Evolutionary conservation across 495 filamentous ascomycete species (phyloP).

Genomic region (Extremus antarcticus): DNA sequence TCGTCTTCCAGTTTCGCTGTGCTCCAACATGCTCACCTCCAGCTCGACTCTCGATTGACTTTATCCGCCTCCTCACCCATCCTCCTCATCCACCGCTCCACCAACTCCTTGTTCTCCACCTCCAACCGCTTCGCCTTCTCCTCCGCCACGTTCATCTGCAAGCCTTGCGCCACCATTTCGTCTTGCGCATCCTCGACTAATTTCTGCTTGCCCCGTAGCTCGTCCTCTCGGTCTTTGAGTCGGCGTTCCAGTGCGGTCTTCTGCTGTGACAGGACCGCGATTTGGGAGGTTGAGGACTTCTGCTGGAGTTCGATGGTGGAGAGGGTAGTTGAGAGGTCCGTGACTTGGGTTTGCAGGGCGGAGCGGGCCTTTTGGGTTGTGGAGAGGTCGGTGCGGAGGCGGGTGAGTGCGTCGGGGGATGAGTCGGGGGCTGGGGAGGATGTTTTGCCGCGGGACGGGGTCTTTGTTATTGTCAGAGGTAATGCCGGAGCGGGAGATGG

Average conservation of each 20-base stretch:
- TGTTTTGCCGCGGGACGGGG: background rate
- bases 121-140: slow-evolving; percentile 54
- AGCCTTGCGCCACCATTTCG: slow-evolving; percentile 71
- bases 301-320: slow-evolving; percentile 25
- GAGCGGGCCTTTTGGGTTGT: slow-evolving; percentile 28
- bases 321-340: slow-evolving; percentile 22
- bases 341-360: slow-evolving; percentile 23
- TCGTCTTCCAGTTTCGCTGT: no score
- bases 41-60: slow-evolving; percentile 57
- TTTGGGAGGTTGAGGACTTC: slow-evolving; percentile 37
- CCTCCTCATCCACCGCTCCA: slow-evolving; percentile 81
- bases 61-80: slow-evolving; percentile 77
- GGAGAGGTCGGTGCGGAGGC: slow-evolving; percentile 28
- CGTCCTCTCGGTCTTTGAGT: slow-evolving; percentile 72
- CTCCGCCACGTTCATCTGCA: slow-evolving; percentile 80
- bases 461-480: background rate
- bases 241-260: slow-evolving; percentile 47
- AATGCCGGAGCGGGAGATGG: slow-evolving; percentile 2
- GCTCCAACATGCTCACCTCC: slow-evolving; percentile 11
- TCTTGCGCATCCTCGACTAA: slow-evolving; percentile 82
- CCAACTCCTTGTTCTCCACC: slow-evolving; percentile 77
- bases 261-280: slow-evolving; percentile 54
- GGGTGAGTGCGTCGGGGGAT: slow-evolving; percentile 13
- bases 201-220: slow-evolving; percentile 70
- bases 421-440: background rate